Evolutionary conservation across 1,284 basidiomycete genomes (phyloP), one percentile per base, ranked within the genome.

Genomic region (Trichosporon sp.): DNA sequence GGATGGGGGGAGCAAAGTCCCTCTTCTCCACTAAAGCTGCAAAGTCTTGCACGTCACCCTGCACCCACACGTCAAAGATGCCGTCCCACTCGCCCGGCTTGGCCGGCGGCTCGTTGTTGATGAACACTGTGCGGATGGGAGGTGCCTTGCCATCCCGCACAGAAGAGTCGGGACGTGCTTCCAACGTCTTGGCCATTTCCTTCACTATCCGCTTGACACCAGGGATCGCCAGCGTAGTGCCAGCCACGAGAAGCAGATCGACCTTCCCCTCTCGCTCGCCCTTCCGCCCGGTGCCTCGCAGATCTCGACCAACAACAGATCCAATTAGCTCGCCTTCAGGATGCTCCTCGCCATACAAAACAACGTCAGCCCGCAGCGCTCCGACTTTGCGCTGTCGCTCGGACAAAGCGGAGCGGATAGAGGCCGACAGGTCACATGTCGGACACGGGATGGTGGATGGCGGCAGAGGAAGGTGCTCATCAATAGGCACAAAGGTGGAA

Each of bases 121-220:
- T 83, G 77, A 92, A 92, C 21, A 96, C 84, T 0, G 89, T 86
- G 74, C 86, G 88, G 59, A 91, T 82, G 0, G 86, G 84, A 27
- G 46, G 69, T 66, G 37, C 68, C 60, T 70, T 66, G 44, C 66
- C 66, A 44, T 68, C 64, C n/a, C 66, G 32, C 19, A 66, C 60
- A 13, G 63, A 34, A 7, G 57, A 31, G 16, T 69, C 63, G 6
- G 59, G 57, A 10, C 66, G 67, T 19, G 64, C 59, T 19, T 84
- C 85, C 31, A 91, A 86, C 10, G 90, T 89, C 79, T 91, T 93
- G 31, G 91, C 85, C 78, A 96, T 91, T 78, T 96, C 92, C 66
- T 91, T 86, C 31, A 95, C 91, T 75, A 97, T 91, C 68, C 91
- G 84, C 80, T 95, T 96, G 58, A 94, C 95, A 10, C 94, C 94